Conservation (phyloP, 2,329 filamentous ascomycete species). For the Aspergillus pseudotamarii region DNA sequence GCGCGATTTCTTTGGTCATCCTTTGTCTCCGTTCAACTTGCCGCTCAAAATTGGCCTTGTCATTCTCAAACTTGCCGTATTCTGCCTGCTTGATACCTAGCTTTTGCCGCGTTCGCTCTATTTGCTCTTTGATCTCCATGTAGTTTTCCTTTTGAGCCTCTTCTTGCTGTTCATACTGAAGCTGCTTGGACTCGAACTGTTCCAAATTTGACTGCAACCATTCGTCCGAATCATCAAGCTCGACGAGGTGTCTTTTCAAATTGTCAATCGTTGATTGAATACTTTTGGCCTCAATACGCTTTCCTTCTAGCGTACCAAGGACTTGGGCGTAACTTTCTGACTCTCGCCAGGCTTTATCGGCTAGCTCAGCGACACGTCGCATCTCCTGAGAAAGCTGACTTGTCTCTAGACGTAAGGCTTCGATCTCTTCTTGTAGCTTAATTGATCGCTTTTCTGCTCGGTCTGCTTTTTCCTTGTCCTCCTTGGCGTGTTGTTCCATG, state of each 20-base stretch:
- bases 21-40: conserved; percentile 72
- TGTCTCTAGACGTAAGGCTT: conserved; percentile 63
- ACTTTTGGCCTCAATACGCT: conserved; percentile 72
- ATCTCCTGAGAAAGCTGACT: conserved; percentile 57
- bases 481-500: conserved; percentile 75
- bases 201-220: conserved; percentile 71
- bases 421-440: conserved; percentile 64
- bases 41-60: conserved; percentile 83
- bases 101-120: conserved; percentile 50
- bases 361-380: conserved; percentile 49
- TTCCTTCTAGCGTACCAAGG: conserved; percentile 73
- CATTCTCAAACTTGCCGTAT: conserved; percentile 75
- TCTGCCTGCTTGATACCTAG: conserved; percentile 47
- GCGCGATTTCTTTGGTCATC: conserved; percentile 77
- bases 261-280: conserved; percentile 71
- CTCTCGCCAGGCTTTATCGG: conserved; percentile 69
- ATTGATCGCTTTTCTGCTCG: conserved; percentile 67
- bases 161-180: conserved; percentile 65
- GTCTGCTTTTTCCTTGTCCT: conserved; percentile 82
- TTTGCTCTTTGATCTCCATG: conserved; percentile 59
- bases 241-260: conserved; percentile 71
- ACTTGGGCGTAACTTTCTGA: conserved; percentile 75
- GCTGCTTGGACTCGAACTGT: conserved; percentile 76
- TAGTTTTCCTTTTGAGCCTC: conserved; percentile 67
- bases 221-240: conserved; percentile 77